A percentile compares a stretch with the other conserved stretches of the same genome.
Evolutionary conservation across 2,329 filamentous ascomycete species (phyloP).

Genomic region (Pseudopithomyces chartarum): DNA sequence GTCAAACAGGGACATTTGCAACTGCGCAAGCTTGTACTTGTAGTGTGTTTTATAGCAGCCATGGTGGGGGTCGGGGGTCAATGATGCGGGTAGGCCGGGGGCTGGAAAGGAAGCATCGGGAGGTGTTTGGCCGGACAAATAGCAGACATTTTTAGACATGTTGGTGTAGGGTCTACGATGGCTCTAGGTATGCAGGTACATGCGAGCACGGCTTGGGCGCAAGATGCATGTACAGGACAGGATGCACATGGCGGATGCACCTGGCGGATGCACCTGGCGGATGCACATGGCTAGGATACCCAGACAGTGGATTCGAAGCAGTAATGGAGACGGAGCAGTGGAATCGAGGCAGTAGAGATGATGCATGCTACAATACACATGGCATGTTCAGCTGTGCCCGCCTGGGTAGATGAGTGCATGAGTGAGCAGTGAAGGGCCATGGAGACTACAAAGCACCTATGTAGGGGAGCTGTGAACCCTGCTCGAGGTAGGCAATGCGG

Average conservation of each 20-base stretch:
- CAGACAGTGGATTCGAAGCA: too few relatives aligned
- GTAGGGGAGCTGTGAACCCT: neutral
- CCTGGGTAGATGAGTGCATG: too few relatives aligned
- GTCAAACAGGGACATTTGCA: conserved; percentile 46
- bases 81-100: conserved; percentile 5
- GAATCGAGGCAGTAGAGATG: too few relatives aligned
- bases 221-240: neutral
- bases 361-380: too few relatives aligned
- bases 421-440: too few relatives aligned
- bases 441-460: neutral
- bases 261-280: too few relatives aligned
- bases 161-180: too few relatives aligned
- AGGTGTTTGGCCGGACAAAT: neutral
- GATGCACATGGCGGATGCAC: neutral
- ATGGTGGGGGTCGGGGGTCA: neutral
- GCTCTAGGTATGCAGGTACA: too few relatives aligned
- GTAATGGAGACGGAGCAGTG: neutral
- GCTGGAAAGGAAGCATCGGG: neutral
- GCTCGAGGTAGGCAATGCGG: conserved; percentile 6
- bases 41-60: conserved; percentile 21
- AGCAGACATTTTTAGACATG: neutral
- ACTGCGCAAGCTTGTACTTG: conserved; percentile 47
- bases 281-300: too few relatives aligned
- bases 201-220: too few relatives aligned
- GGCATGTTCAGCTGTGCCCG: too few relatives aligned